Base-by-base conservation (phyloP, 306 rosid species). In the Trichosanthes cucumerina region DNA sequence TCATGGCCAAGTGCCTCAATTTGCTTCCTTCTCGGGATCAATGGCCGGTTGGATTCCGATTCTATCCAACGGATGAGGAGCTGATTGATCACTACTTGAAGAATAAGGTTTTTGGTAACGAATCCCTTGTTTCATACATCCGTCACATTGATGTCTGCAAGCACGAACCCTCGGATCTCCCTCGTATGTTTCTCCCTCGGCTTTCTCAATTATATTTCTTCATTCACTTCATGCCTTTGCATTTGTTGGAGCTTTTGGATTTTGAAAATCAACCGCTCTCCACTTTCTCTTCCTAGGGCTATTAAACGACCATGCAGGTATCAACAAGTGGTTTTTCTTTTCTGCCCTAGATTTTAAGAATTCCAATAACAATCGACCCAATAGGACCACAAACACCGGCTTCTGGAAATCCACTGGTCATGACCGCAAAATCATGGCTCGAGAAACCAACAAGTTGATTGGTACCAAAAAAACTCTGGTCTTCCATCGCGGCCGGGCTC, bases 381-480 rank as follows among this genome's bases (percentile, higher is more conserved):
- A 86, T 54, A 81, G 97, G 85, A 7, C 81, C 54, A 92, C 98
- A 0, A 0, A 3, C 4, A 0, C 0, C n/a, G 98, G 98, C 4
- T 92, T 0, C 69, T 94, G 98, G 98, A 92, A 94, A 78, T 19
- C 76, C 77, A 92, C 96, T 5, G 92, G 97, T 0, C 38, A 4
- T 7, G 91, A 88, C 9, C 66, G 89, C 21, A 1, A 7, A 0
- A 77, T 92, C 54, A 86, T 23, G 84, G 76, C 3, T 7, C 70
- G 50, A 8, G 84, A 76, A n/a, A 83, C 76, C 14, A 64, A 54
- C 31, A 36, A 7, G 0, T 65, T 86, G 36, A 87, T 92, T 70
- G 98, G 92, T 8, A 80, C 71, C 13, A 94, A 89, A 88, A 90
- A 84, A 85, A 89, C 87, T 24, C 76, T 94, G 76, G 92, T 90